A percentile compares a stretch with the other conserved stretches of the same genome.
Conservation (phyloP, 441 rosid genomes). For the Daphne laureola region DNA sequence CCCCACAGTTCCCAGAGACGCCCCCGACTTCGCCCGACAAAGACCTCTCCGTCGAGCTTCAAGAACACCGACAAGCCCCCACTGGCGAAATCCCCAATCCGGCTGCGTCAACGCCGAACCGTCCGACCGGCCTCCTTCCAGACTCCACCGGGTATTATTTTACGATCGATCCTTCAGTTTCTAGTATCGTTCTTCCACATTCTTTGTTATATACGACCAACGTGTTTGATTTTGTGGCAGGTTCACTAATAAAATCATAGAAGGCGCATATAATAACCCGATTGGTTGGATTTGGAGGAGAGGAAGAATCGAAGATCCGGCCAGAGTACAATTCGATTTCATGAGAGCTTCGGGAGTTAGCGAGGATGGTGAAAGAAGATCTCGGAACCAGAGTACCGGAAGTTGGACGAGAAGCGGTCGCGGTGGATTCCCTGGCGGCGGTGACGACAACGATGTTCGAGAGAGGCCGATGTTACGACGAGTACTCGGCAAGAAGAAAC, state of each 20-base stretch:
- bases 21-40: no score
- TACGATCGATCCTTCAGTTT: not conserved
- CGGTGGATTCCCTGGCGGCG: slow-evolving; percentile 22
- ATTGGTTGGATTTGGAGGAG: no score
- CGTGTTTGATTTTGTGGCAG: slow-evolving; percentile 21
- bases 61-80: slow-evolving; percentile 61
- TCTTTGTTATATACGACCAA: not conserved
- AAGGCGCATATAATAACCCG: slow-evolving; percentile 24
- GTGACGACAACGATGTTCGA: no score
- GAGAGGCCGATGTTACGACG: slow-evolving; percentile 82
- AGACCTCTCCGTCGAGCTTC: no score
- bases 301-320: slow-evolving; percentile 33
- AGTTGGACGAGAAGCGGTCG: not conserved
- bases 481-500: slow-evolving; percentile 72
- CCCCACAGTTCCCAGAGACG: no score
- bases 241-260: slow-evolving; percentile 41
- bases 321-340: slow-evolving; percentile 59
- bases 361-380: slow-evolving; percentile 45
- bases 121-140: slow-evolving; percentile 31
- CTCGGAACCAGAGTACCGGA: slow-evolving; percentile 23
- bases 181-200: not conserved
- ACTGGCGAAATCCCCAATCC: slow-evolving; percentile 62
- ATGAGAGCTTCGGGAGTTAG: slow-evolving; percentile 48
- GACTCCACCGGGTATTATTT: slow-evolving; percentile 51
- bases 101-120: slow-evolving; percentile 47